Percentiles rank a stretch among this genome's conserved stretches.
Conservation (phyloP, 176 grass and related monocot genomes). For the Cenchrus purpureus region DNA sequence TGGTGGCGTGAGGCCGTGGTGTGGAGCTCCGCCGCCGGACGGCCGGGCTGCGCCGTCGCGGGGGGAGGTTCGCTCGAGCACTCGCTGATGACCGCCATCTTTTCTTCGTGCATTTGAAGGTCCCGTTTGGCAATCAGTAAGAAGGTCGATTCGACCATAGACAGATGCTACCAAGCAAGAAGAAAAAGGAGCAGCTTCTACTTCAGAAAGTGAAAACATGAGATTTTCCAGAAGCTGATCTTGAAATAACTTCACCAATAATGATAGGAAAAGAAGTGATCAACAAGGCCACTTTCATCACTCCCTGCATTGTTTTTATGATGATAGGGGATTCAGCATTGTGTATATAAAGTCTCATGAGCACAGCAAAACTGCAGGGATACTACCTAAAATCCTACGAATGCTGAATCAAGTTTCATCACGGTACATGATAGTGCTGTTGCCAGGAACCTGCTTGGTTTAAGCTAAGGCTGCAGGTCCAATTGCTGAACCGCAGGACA, state of each 20-base stretch:
- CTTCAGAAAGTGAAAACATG: background rate
- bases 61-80: too few species aligned
- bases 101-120: too few species aligned
- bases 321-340: constrained; percentile 26
- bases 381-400: constrained; percentile 41
- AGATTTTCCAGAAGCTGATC: background rate
- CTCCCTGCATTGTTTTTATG: constrained; percentile 30
- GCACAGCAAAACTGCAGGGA: constrained; percentile 53
- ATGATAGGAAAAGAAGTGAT: background rate
- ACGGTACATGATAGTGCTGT: constrained; percentile 25
- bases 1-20: too few species aligned
- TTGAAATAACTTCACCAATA: background rate
- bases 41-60: too few species aligned
- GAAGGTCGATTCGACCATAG: too few species aligned
- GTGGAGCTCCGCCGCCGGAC: too few species aligned
- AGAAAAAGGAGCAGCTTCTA: background rate
- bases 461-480: constrained; percentile 34
- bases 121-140: background rate
- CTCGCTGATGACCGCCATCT: too few species aligned
- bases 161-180: too few species aligned
- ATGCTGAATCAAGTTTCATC: constrained; percentile 41
- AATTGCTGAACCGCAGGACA: constrained; percentile 21
- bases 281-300: constrained; percentile 24
- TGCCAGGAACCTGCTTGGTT: constrained; percentile 35
- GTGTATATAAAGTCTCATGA: constrained; percentile 35